These are phyloP conservation scores for Citrus reticulata DNA, from an alignment of 345 rosid genomes.

Conservation along the genomic window DNA sequence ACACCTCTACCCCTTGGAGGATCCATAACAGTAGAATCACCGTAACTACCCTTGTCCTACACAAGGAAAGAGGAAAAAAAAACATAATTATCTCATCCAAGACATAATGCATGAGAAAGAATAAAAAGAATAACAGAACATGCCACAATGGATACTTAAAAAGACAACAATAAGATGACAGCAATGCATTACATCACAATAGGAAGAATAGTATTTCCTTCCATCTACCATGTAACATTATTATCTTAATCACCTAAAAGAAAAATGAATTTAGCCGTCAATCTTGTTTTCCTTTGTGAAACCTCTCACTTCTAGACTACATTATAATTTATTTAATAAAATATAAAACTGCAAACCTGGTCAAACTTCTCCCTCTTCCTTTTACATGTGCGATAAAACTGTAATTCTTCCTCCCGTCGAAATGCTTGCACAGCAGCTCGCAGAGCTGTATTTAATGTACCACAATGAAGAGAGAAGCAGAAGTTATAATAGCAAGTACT, in stretches of 20 bases:
- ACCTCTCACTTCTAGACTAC: background rate
- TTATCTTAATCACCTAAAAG: background rate
- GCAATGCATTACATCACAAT: background rate
- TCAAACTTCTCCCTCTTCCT: conserved; percentile 84
- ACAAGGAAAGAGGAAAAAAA: background rate
- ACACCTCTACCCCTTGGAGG: conserved; percentile 64
- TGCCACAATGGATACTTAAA: background rate
- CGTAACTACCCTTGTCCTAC: conserved; percentile 70
- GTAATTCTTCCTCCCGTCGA: conserved; percentile 67
- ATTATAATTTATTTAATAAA: background rate
- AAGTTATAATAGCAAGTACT: background rate
- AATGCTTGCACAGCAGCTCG: conserved; percentile 85
- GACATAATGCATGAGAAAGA: background rate
- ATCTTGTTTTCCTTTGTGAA: background rate
- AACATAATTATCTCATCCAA: background rate
- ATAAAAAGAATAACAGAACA: background rate
- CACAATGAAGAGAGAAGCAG: background rate
- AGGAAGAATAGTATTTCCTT: background rate
- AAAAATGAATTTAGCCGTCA: background rate
- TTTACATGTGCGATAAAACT: conserved; percentile 53
- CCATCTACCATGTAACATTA: background rate
- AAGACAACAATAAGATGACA: background rate
- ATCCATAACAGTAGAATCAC: conserved; percentile 40
- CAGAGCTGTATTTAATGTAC: conserved; percentile 45
- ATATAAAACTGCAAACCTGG: conserved; percentile 45